Evolutionary conservation across 345 rosid species (phyloP), one percentile per base, ranked within the genome.

Genomic region (Ceriops decandra): DNA sequence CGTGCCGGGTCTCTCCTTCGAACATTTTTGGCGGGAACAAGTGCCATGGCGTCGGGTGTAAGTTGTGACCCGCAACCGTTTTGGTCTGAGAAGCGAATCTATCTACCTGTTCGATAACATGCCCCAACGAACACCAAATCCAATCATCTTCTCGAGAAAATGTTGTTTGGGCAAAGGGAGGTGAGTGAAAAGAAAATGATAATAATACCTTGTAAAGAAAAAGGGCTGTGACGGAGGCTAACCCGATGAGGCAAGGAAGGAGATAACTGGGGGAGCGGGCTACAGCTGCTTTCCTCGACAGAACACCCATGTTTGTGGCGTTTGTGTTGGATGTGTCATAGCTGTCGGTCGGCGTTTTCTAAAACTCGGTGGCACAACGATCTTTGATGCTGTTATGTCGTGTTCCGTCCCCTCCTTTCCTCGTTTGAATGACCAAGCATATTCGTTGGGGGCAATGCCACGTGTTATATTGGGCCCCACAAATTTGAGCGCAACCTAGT

Each of bases 41-140:
- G 67, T 93, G 98, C 98, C 98, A 93, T 28, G 98, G 98, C 22
- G 97, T 89, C 24, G 98, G 98, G 36, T 85, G 84, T 52, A 93
- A 71, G 86, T 93, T 93, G 82, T 93, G 97, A 4, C 98, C 98
- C 0, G 82, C 96, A 0, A 89, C 71, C 0, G 98, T 91, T 75
- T 86, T 88, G 24, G 92, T 91, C 51, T 69, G 82, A 7, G 87
- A 80, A 27, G 84, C 86, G 59, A 86, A 84, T 60, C 80, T 78
- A 21, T 91, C 96, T 1, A 87, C 89, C 89, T 85, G 87, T 65
- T 78, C 75, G 81, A 76, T 62, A 49, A 63, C 72, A 72, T 65
- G 19, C 67, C 65, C 91, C 49, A 13, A 42, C 4, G 49, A 42
- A 11, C 49, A 13, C 13, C 49, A 3, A 42, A 42, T 42, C 49